phyloP scores from a whole-genome alignment of 2,329 filamentous ascomycete genomes.

The Chaetomium globosum region DNA sequence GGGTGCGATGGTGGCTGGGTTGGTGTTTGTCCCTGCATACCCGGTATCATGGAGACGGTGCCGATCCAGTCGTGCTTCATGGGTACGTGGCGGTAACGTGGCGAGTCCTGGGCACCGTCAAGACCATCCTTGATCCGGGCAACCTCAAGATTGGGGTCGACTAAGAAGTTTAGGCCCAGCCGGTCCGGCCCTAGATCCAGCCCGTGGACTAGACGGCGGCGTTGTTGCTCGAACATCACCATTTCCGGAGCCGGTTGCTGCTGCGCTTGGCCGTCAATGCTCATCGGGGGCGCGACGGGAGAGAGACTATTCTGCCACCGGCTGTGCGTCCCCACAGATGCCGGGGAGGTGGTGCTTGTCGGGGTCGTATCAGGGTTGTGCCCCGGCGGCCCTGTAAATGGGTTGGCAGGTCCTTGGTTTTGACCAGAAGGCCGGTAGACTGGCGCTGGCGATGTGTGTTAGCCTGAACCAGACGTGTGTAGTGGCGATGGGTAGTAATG shows the following conservation, averaged over 20 bases:
- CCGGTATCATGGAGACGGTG: slow-evolving; percentile 21
- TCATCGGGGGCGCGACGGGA: slow-evolving; percentile 19
- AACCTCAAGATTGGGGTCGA: slow-evolving; percentile 62
- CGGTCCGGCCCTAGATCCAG: slow-evolving; percentile 66
- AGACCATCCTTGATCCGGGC: slow-evolving; percentile 55
- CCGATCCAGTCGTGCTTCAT: slow-evolving; percentile 56
- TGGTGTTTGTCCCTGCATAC: slow-evolving; percentile 10
- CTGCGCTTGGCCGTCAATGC: slow-evolving; percentile 31
- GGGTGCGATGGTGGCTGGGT: neutral
- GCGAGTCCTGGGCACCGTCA: slow-evolving; percentile 52
- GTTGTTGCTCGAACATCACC: slow-evolving; percentile 50
- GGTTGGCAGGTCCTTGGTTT: slow-evolving; percentile 35
- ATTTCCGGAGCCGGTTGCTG: slow-evolving; percentile 35
- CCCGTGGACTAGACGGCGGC: slow-evolving; percentile 55
- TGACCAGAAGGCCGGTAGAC: slow-evolving; percentile 43
- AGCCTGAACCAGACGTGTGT: neutral
- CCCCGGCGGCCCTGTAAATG: slow-evolving; percentile 26
- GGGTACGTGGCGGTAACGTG: slow-evolving; percentile 50
- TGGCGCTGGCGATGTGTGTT: slow-evolving; percentile 22
- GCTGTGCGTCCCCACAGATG: slow-evolving; percentile 25
- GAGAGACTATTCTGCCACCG: slow-evolving; percentile 32
- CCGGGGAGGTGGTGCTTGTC: slow-evolving; percentile 30
- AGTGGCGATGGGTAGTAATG: neutral
- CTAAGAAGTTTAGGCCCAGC: slow-evolving; percentile 72
- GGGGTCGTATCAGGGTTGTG: slow-evolving; percentile 24